Base-by-base conservation (phyloP, 2,329 filamentous ascomycete genomes). In the Fusarium pseudocircinatum region DNA sequence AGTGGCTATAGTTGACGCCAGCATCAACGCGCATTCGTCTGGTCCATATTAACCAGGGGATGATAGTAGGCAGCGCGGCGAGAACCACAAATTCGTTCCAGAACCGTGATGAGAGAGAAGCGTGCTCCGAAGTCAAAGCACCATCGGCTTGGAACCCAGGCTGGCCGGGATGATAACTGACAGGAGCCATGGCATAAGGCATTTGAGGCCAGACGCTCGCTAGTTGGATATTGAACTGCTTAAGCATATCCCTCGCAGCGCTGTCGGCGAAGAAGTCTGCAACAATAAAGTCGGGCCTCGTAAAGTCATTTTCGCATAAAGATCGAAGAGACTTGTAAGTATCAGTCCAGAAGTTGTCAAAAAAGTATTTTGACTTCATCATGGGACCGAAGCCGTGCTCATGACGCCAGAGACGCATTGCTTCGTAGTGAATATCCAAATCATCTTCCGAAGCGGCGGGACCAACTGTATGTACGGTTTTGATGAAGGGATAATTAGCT, bases 201-300 rank as follows among this genome's bases (percentile, higher is more conserved):
- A 84, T 84, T 65, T 84, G 81, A 6, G 84, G 82, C 80, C 80
- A 83, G 16, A 84, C 75, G 32, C 80, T 78, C 15, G 83, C 82
- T 10, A 85, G 74, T 6, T 83, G 83, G 8, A 85, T 65, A 20
- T 75, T 72, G 39, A 81, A 80, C 70, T 85, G 77, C 24, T 75
- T 63, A 11, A 80, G 78, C 52, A 85, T 83, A 61, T 86, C 84
- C 50, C 79, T 75, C 6, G 79, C 82, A 1, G 82, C 83, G 8
- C 81, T 79, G 12, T 85, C 83, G 34, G 82, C 82, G 43, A 85
- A 84, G 77, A 84, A 85, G 59, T 86, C 84, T 0, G 83, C 82
- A 6, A 86, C 62, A 30, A 85, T 83, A 60, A 85, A 79, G 69
- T 82, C 79, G 0, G 84, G 84, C 18, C 75, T 72, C 4, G 74